Evolutionary conservation across 2,329 filamentous ascomycete species (phyloP).

Genomic region (Pseudogymnoascus sp.): DNA sequence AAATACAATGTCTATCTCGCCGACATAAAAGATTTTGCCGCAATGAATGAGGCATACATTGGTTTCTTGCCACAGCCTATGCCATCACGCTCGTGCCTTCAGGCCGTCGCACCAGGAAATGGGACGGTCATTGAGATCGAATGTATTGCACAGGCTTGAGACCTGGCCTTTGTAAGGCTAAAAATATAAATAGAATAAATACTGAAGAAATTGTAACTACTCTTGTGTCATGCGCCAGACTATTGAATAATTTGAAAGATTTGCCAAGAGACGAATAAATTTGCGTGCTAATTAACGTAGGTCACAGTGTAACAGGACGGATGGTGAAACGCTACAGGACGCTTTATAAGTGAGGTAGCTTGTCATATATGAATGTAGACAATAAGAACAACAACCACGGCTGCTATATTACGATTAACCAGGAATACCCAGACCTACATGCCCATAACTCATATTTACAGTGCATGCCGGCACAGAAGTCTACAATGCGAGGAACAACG

Average conservation of each 20-base stretch:
- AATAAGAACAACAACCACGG: background rate
- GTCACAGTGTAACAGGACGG: background rate
- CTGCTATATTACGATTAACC: background rate
- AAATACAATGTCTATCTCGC: slow-evolving; percentile 28
- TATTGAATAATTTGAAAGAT: background rate
- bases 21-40: slow-evolving; percentile 26
- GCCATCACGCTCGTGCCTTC: slow-evolving; percentile 36
- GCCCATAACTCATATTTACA: background rate
- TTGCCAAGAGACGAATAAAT: background rate
- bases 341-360: background rate
- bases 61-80: slow-evolving; percentile 36
- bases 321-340: background rate
- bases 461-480: background rate
- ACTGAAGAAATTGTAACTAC: background rate
- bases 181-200: background rate
- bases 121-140: slow-evolving; percentile 39
- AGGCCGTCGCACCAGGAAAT: slow-evolving; percentile 33
- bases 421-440: background rate
- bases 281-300: background rate
- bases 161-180: background rate
- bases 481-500: background rate
- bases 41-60: slow-evolving; percentile 37
- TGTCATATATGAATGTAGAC: background rate
- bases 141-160: slow-evolving; percentile 35
- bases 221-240: background rate